Evolutionary conservation across 129 eudicot genomes (phyloP).

Genomic region (Ambrosia trifida): DNA sequence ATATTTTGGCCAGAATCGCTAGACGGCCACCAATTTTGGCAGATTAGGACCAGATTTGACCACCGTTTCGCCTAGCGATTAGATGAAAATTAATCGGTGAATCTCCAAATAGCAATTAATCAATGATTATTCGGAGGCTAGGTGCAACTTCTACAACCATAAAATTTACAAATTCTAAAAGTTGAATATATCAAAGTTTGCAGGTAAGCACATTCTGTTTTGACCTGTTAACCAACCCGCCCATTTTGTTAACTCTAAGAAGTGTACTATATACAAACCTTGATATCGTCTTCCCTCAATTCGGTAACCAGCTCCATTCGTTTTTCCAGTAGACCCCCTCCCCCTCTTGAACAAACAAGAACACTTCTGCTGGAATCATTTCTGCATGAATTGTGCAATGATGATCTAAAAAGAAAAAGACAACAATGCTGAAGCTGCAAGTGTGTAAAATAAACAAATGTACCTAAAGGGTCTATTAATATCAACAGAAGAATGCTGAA

Average conservation of each 20-base stretch:
- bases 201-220: neutral
- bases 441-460: conserved; percentile 9
- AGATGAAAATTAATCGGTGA: too few species aligned
- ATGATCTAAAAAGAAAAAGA: neutral
- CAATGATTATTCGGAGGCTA: too few species aligned
- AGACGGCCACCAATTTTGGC: too few species aligned
- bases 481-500: conserved; percentile 72
- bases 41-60: too few species aligned
- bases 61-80: too few species aligned
- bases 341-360: conserved; percentile 96
- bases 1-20: too few species aligned
- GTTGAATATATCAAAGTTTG: neutral
- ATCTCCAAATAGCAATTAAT: too few species aligned
- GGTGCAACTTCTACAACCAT: too few species aligned
- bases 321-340: conserved; percentile 83
- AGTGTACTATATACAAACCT: conserved; percentile 38
- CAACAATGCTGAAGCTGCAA: neutral
- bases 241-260: neutral
- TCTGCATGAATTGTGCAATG: conserved; percentile 33
- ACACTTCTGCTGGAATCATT: conserved; percentile 50
- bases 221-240: neutral
- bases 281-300: conserved; percentile 76
- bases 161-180: neutral
- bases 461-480: conserved; percentile 58
- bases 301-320: conserved; percentile 96